Evolutionary conservation across 2,329 filamentous ascomycete species (phyloP), one percentile per base, ranked within the genome.

Genomic region (Lizonia empirigonia): DNA sequence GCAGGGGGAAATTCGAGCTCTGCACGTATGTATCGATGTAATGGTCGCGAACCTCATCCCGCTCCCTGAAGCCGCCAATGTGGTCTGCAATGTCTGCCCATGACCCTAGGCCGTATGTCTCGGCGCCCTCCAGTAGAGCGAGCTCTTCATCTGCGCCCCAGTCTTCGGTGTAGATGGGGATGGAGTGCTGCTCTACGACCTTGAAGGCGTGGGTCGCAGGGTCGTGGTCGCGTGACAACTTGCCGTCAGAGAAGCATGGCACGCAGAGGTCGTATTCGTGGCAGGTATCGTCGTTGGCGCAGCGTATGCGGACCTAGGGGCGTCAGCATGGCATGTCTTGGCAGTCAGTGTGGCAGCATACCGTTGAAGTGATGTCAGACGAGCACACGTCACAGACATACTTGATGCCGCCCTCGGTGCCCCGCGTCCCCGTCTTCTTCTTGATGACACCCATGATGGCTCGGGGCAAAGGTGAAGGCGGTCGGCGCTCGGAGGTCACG

Each of bases 1-100:
- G 93, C 0, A 99, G 80, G 0, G 94, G 94, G 60, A 99, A 99
- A 15, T 82, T 83, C 1, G 86, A 78, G 42, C 91, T 95, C 49
- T 96, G 81, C 58, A 99, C 82, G 63, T 95, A 99, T 13, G 89
- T 93, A 55, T 87, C 80, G 59, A 94, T 84, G 73, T 99, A 99
- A 73, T 99, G 94, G 60, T 97, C 90, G 56, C 91, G 86, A 26
- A 97, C 94, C 75, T 99, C 94, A 63, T 97, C 93, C 71, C 96
- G 97, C 59, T 88, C 87, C 50, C 94, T 85, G 69, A 92, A 97
- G 9, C 94, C 94, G 42, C 94, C 94, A 64, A 99, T 97, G 72
- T 99, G 94, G 73, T 99, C 93, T 29, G 94, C 92, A 56, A 99
- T 95, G 68, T 99, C 94, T 30, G 92, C 91, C 93, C 94, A 99